Percentiles rank a stretch among this genome's conserved stretches.
phyloP scores from a whole-genome alignment of 306 rosid species.

The Sicyos baderoa region DNA sequence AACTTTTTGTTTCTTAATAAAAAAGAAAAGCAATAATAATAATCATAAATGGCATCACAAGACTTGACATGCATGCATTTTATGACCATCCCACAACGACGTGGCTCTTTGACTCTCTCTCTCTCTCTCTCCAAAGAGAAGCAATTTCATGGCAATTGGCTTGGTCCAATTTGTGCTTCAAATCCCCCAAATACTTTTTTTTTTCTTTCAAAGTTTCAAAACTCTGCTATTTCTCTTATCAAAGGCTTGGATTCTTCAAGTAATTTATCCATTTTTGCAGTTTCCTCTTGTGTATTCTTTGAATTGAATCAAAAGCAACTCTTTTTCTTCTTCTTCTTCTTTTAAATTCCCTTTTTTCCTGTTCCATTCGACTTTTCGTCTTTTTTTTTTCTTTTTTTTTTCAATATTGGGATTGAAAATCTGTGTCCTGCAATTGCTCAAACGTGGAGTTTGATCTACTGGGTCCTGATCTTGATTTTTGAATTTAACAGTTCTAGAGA shows the following conservation, averaged over 20 bases:
- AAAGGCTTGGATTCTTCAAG: conserved; percentile 20
- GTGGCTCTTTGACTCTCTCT: conserved; percentile 54
- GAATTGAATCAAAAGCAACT: neutral
- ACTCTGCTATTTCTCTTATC: conserved; percentile 8
- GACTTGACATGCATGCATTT: conserved; percentile 35
- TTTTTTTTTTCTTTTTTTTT: neutral
- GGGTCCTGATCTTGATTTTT: conserved; percentile 38
- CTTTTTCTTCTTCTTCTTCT: too few species aligned
- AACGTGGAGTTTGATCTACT: conserved; percentile 26
- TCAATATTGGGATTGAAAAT: neutral
- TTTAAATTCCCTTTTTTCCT: neutral
- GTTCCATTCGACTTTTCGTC: neutral
- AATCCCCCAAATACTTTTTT: conserved; percentile 5
- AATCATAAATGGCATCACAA: conserved; percentile 38
- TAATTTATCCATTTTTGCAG: conserved; percentile 29
- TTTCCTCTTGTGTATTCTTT: conserved; percentile 24
- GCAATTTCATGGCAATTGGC: conserved; percentile 16
- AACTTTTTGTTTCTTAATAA: neutral
- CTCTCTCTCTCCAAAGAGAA: conserved; percentile 20
- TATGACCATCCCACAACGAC: conserved; percentile 21
- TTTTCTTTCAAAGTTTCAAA: neutral
- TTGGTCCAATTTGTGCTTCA: conserved; percentile 30
- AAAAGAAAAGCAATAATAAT: neutral
- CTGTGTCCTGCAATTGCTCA: conserved; percentile 17
- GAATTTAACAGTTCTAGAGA: conserved; percentile 18